Percentiles rank a stretch among this genome's conserved stretches.
Conservation (phyloP, 208 protist species). For the Trichomonas gallinae region DNA sequence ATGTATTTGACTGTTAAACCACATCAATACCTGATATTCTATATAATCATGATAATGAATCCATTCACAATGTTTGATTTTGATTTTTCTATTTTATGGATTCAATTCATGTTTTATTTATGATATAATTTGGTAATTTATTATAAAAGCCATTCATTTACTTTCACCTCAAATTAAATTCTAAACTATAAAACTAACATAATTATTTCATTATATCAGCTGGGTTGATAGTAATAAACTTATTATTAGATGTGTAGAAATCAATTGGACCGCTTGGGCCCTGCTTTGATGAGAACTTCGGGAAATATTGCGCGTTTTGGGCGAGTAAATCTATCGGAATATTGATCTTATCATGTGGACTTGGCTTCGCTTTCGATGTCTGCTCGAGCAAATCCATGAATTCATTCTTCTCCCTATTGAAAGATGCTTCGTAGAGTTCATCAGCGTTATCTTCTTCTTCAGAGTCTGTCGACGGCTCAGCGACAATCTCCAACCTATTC, state of each 20-base stretch:
- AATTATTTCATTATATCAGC: background rate
- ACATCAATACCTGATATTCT: too few species aligned
- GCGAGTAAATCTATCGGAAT: background rate
- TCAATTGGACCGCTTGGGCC: background rate
- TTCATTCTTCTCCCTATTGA: background rate
- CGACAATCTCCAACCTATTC: background rate
- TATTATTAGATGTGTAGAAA: background rate
- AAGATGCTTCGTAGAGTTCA: background rate
- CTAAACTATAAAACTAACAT: too few species aligned
- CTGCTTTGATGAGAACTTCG: background rate
- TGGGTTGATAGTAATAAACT: background rate
- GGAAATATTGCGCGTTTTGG: background rate
- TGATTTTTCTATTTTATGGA: too few species aligned
- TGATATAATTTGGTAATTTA: too few species aligned
- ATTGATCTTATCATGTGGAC: background rate
- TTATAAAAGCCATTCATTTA: too few species aligned
- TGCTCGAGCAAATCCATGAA: background rate
- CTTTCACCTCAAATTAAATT: too few species aligned
- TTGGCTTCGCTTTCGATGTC: background rate
- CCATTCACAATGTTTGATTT: too few species aligned
- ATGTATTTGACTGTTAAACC: too few species aligned
- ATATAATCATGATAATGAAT: too few species aligned
- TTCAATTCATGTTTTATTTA: too few species aligned
- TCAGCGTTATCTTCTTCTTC: background rate
- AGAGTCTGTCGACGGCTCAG: background rate